phyloP scores from a whole-genome alignment of 1,284 basidiomycete species.

The Peniophora sp. region DNA sequence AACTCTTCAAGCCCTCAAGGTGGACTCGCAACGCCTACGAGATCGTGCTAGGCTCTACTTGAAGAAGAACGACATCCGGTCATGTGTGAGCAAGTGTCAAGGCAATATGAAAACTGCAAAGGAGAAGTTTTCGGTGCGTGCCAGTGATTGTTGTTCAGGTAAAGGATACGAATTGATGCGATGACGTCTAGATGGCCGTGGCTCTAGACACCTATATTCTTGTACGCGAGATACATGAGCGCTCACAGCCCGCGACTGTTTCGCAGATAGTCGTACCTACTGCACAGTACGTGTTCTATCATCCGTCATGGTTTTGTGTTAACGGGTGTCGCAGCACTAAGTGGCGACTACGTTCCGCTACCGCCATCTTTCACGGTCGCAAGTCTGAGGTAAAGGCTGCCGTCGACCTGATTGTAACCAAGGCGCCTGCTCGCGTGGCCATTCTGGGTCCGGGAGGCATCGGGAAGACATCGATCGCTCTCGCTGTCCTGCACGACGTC shows the following conservation, averaged over 20 bases:
- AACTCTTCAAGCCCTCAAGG: neutral
- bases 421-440: constrained; percentile 9
- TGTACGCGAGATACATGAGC: neutral
- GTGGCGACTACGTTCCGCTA: neutral
- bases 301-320: neutral
- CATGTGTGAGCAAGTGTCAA: too few relatives aligned
- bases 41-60: neutral
- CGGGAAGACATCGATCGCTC: constrained; percentile 25
- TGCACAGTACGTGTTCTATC: neutral
- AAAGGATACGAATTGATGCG: too few relatives aligned
- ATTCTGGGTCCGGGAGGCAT: constrained; percentile 26
- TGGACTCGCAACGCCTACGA: neutral
- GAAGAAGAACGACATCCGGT: neutral
- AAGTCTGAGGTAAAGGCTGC: neutral
- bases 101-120: too few relatives aligned
- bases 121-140: too few relatives aligned
- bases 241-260: neutral
- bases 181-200: too few relatives aligned
- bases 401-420: neutral
- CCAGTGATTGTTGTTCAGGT: too few relatives aligned
- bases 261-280: neutral
- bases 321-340: neutral
- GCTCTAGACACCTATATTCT: neutral
- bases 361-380: neutral
- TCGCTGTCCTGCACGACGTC: constrained; percentile 17